phyloP scores from a whole-genome alignment of 345 rosid genomes.

The Firmiana major region DNA sequence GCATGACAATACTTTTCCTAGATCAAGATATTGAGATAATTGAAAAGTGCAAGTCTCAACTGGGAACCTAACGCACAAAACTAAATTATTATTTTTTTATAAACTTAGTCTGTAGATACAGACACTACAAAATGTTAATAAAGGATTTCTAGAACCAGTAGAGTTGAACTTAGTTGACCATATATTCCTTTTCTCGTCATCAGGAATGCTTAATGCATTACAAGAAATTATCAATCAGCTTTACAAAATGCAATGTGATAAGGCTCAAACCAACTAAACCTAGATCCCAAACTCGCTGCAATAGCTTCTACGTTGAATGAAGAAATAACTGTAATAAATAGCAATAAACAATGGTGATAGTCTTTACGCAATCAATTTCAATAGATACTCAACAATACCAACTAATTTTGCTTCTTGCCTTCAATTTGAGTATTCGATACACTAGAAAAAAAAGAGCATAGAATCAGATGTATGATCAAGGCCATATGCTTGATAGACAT shows the following conservation, averaged over 20 bases:
- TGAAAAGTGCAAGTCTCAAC: neutral
- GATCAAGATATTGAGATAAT: neutral
- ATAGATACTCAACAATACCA: neutral
- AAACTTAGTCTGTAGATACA: neutral
- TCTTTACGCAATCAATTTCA: neutral
- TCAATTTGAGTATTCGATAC: neutral
- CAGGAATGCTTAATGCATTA: neutral
- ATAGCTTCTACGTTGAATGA: neutral
- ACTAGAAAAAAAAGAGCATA: neutral
- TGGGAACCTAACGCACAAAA: neutral
- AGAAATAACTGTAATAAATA: neutral
- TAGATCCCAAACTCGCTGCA: neutral
- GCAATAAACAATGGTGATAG: neutral
- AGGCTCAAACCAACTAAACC: neutral
- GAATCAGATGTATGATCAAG: neutral
- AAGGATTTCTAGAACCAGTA: neutral
- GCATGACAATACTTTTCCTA: neutral
- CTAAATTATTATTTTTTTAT: neutral
- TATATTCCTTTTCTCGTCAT: neutral
- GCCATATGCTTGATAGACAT: neutral
- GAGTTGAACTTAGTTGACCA: neutral
- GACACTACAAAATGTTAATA: neutral
- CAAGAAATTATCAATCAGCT: neutral
- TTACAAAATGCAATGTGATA: neutral
- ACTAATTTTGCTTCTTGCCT: neutral